Conservation (phyloP, 164 flowering plant species). For the Stephania japonica region DNA sequence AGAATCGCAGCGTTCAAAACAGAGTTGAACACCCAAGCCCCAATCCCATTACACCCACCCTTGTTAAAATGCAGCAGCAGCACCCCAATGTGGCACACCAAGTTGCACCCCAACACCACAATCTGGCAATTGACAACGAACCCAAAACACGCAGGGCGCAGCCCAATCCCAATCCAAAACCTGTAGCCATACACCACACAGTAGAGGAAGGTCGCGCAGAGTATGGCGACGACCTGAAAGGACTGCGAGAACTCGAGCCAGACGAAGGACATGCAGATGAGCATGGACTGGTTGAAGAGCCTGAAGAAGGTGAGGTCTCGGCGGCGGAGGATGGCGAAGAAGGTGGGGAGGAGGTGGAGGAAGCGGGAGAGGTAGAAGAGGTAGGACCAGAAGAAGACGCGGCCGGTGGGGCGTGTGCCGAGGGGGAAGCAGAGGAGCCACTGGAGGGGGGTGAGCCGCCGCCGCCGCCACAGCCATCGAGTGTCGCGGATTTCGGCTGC, state of each 20-base stretch:
- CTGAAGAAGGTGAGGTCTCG: constrained; percentile 41
- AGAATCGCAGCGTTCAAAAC: constrained; percentile 42
- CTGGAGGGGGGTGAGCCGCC: constrained; percentile 64
- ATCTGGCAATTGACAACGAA: constrained; percentile 62
- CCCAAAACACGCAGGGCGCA: constrained; percentile 51
- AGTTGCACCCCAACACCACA: constrained; percentile 50
- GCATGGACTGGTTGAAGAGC: constrained; percentile 53
- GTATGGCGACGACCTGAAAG: constrained; percentile 70
- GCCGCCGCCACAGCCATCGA: constrained; percentile 72
- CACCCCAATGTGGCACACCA: constrained; percentile 66
- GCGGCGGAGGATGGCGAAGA: constrained; percentile 43
- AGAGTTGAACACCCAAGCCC: constrained; percentile 69
- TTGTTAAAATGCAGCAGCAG: constrained; percentile 54
- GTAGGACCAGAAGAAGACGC: constrained; percentile 93
- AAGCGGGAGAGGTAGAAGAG: constrained; percentile 65
- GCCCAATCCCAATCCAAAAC: constrained; percentile 69
- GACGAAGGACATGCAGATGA: constrained; percentile 50
- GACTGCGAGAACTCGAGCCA: constrained; percentile 96
- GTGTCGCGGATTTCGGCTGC: constrained; percentile 82
- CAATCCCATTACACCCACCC: constrained; percentile 85
- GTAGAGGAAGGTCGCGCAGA: constrained; percentile 43
- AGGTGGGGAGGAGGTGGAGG: constrained; percentile 51
- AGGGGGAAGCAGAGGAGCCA: constrained; percentile 90
- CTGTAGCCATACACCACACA: constrained; percentile 64
- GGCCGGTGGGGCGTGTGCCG: constrained; percentile 79